These are phyloP conservation scores for Dorcoceras hygrometricum DNA, from an alignment of 257 asterid genomes.

Conservation along the genomic window DNA sequence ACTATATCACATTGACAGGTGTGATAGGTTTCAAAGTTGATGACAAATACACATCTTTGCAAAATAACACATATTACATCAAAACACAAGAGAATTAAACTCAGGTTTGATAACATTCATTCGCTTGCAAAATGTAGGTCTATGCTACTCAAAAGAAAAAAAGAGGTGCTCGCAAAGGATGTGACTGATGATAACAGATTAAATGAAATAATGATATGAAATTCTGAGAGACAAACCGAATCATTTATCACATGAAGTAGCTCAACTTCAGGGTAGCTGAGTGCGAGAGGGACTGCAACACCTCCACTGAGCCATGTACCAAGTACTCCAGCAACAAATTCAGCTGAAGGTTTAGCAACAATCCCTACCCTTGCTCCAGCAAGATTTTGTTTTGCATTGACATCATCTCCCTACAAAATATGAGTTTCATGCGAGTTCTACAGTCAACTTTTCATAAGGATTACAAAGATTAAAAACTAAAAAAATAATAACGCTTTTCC, in stretches of 20 bases:
- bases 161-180: neutral
- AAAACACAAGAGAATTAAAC: neutral
- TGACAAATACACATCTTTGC: neutral
- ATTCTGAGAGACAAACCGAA: conserved; percentile 52
- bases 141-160: neutral
- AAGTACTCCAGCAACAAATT: conserved; percentile 86
- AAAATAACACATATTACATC: neutral
- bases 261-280: conserved; percentile 97
- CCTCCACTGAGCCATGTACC: conserved; percentile 96
- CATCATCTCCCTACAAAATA: conserved; percentile 45
- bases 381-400: conserved; percentile 37
- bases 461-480: conserved; percentile 7
- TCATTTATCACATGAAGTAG: conserved; percentile 90
- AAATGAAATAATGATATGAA: neutral
- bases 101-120: neutral
- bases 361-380: conserved; percentile 80
- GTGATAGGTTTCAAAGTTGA: neutral
- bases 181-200: conserved; percentile 1
- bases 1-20: neutral
- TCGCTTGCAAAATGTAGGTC: conserved; percentile 5
- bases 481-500: neutral
- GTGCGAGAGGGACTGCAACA: conserved; percentile 96
- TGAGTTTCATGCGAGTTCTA: neutral
- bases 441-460: neutral
- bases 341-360: conserved; percentile 89